Evolutionary conservation across 371 early-diverging fungal species (phyloP).

Genomic region (Globomyces sp.): DNA sequence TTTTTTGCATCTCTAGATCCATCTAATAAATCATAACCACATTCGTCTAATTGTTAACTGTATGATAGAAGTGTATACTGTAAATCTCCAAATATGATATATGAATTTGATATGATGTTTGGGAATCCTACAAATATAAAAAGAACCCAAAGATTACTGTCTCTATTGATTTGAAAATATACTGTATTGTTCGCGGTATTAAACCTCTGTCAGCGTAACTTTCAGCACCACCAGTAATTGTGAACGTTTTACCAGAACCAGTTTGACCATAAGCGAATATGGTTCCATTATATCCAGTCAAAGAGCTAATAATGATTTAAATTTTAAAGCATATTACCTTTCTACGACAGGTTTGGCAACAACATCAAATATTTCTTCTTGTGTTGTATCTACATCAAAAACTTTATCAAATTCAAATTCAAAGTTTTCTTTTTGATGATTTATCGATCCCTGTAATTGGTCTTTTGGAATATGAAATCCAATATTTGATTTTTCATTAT

Average conservation of each 20-base stretch:
- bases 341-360: slow-evolving; percentile 57
- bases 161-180: slow-evolving; percentile 49
- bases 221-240: slow-evolving; percentile 65
- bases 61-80: slow-evolving; percentile 33
- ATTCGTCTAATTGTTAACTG: slow-evolving; percentile 35
- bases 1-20: slow-evolving; percentile 51
- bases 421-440: slow-evolving; percentile 49
- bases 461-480: slow-evolving; percentile 49
- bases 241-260: slow-evolving; percentile 77
- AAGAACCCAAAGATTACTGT: slow-evolving; percentile 25
- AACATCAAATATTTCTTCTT: slow-evolving; percentile 63
- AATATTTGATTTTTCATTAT: slow-evolving; percentile 23
- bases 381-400: slow-evolving; percentile 50
- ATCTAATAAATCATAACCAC: slow-evolving; percentile 62
- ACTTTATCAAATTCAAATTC: slow-evolving; percentile 58
- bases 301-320: slow-evolving; percentile 29
- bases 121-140: slow-evolving; percentile 26
- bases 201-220: slow-evolving; percentile 57
- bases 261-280: slow-evolving; percentile 69
- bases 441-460: slow-evolving; percentile 45
- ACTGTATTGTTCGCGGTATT: slow-evolving; percentile 57
- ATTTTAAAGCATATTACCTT: slow-evolving; percentile 30
- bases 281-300: slow-evolving; percentile 70
- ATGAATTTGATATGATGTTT: slow-evolving; percentile 38
- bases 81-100: slow-evolving; percentile 72